phyloP scores from a whole-genome alignment of 73 alveolate genomes.

The Durusdinium trenchii region DNA sequence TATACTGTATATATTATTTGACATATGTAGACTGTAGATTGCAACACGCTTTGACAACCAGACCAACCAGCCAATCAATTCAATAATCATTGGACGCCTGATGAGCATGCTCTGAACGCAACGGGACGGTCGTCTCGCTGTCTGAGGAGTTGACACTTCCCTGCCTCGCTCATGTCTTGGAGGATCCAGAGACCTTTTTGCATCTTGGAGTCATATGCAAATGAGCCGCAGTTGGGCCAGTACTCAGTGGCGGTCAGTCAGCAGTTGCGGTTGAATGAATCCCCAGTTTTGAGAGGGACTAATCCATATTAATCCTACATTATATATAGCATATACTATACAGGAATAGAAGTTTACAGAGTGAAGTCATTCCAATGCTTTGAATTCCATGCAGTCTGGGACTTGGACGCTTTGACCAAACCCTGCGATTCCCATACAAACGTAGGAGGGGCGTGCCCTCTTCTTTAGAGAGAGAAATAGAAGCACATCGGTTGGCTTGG shows the following conservation, averaged over 20 bases:
- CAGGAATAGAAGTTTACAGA: too few relatives aligned
- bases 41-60: too few relatives aligned
- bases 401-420: too few relatives aligned
- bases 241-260: background rate
- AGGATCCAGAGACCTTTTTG: background rate
- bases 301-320: background rate
- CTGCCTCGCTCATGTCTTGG: constrained; percentile 36
- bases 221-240: background rate
- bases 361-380: too few relatives aligned
- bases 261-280: background rate
- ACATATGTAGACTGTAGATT: too few relatives aligned
- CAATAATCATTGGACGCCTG: too few relatives aligned
- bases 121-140: background rate
- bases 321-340: too few relatives aligned
- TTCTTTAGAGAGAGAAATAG: background rate
- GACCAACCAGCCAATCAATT: too few relatives aligned
- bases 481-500: background rate
- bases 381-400: too few relatives aligned
- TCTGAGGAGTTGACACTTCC: constrained; percentile 9
- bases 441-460: background rate
- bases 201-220: background rate
- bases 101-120: background rate
- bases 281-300: background rate
- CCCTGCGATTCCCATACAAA: background rate
- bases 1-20: too few relatives aligned